Percentiles rank a stretch among this genome's conserved stretches.
phyloP scores from a whole-genome alignment of 1,284 basidiomycete genomes.

The Abortiporus biennis region DNA sequence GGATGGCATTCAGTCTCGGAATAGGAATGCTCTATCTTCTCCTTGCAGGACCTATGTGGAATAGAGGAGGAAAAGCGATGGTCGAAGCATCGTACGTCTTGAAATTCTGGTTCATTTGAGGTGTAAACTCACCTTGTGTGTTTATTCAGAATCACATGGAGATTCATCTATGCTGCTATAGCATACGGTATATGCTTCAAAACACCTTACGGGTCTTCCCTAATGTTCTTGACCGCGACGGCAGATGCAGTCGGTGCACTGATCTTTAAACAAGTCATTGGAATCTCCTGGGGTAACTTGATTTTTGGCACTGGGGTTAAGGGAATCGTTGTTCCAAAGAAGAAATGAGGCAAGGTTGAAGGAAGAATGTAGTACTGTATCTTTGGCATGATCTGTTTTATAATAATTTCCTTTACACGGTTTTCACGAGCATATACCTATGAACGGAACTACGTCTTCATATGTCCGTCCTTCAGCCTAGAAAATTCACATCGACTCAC shows the following conservation, averaged over 20 bases:
- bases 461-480: too few species aligned
- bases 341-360: too few species aligned
- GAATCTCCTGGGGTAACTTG: background rate
- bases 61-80: conserved; percentile 1
- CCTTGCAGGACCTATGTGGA: background rate
- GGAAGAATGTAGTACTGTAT: too few species aligned
- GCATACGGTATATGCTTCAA: background rate
- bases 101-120: background rate
- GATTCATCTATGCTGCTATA: too few species aligned
- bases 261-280: background rate
- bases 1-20: conserved; percentile 1
- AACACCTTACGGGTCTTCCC: conserved; percentile 1
- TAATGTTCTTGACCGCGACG: background rate
- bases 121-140: background rate
- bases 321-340: too few species aligned
- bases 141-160: too few species aligned
- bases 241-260: background rate
- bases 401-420: too few species aligned
- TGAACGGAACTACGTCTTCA: too few species aligned
- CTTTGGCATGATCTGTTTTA: too few species aligned
- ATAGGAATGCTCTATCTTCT: background rate
- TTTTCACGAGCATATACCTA: too few species aligned
- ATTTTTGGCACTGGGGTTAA: too few species aligned
- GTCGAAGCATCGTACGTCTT: conserved; percentile 1
- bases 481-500: too few species aligned